Conservation (phyloP, 768 basidiomycete species). For the Phaeolepiota aurea region DNA sequence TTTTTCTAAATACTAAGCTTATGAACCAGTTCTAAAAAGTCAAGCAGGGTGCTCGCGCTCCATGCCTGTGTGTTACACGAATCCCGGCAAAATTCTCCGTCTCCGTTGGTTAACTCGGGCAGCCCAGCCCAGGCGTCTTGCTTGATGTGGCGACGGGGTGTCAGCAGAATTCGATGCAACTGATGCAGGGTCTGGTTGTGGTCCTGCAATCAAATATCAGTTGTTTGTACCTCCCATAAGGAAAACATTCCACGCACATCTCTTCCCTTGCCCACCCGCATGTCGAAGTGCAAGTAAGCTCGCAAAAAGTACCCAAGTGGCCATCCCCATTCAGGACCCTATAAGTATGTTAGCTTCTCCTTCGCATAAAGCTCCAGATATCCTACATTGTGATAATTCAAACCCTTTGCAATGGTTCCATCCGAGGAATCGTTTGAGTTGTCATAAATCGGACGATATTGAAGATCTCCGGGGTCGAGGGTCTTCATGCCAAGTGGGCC, state of each 20-base stretch:
- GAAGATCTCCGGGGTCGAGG: slow-evolving; percentile 76
- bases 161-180: slow-evolving; percentile 65
- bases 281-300: slow-evolving; percentile 88
- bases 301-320: slow-evolving; percentile 92
- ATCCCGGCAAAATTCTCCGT: slow-evolving; percentile 77
- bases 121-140: slow-evolving; percentile 88
- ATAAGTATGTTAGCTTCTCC: background rate
- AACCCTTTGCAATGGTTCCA: slow-evolving; percentile 77
- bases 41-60: slow-evolving; percentile 89
- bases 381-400: slow-evolving; percentile 87
- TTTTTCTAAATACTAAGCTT: background rate
- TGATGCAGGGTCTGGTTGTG: slow-evolving; percentile 66
- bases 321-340: slow-evolving; percentile 96
- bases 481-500: slow-evolving; percentile 96
- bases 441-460: slow-evolving; percentile 89
- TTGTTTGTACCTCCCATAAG: background rate
- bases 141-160: slow-evolving; percentile 65
- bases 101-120: slow-evolving; percentile 85
- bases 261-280: slow-evolving; percentile 54
- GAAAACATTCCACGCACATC: slow-evolving; percentile 35
- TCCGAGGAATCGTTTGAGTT: slow-evolving; percentile 92
- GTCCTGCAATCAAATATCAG: slow-evolving; percentile 36
- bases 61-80: slow-evolving; percentile 95
- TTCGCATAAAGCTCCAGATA: background rate
- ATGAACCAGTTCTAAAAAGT: slow-evolving; percentile 77